Conservation (phyloP, 2,329 filamentous ascomycete genomes). For the Trichoderma brevicompactum region DNA sequence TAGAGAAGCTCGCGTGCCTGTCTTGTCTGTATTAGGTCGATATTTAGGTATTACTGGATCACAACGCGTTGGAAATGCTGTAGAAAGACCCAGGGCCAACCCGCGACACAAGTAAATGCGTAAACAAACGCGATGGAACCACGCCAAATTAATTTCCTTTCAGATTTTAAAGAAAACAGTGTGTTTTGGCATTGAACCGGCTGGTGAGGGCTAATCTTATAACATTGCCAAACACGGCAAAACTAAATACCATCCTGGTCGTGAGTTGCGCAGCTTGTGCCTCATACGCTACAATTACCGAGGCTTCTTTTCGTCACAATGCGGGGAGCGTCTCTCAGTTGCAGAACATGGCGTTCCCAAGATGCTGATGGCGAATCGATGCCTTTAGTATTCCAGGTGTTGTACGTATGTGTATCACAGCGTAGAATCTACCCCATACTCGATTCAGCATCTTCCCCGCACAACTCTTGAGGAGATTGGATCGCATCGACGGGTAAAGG, state of each 20-base stretch:
- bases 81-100: too few species aligned
- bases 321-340: slow-evolving; percentile 8
- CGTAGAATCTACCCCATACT: neutral
- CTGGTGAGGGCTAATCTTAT: slow-evolving; percentile 18
- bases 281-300: slow-evolving; percentile 16
- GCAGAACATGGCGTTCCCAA: neutral
- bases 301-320: slow-evolving; percentile 19
- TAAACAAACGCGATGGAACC: neutral
- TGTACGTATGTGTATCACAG: neutral
- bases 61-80: neutral
- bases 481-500: slow-evolving; percentile 7
- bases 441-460: slow-evolving; percentile 1
- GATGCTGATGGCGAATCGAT: slow-evolving; percentile 4
- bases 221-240: slow-evolving; percentile 8
- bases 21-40: neutral
- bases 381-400: neutral
- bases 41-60: neutral
- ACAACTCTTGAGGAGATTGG: neutral
- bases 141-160: neutral
- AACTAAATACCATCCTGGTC: slow-evolving; percentile 8
- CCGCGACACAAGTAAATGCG: neutral
- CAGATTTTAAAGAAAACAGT: neutral
- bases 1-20: neutral
- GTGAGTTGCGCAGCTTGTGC: slow-evolving; percentile 2
- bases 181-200: neutral